Base-by-base conservation (phyloP, 176 grass and related monocot genomes). In the Thalia dealbata region DNA sequence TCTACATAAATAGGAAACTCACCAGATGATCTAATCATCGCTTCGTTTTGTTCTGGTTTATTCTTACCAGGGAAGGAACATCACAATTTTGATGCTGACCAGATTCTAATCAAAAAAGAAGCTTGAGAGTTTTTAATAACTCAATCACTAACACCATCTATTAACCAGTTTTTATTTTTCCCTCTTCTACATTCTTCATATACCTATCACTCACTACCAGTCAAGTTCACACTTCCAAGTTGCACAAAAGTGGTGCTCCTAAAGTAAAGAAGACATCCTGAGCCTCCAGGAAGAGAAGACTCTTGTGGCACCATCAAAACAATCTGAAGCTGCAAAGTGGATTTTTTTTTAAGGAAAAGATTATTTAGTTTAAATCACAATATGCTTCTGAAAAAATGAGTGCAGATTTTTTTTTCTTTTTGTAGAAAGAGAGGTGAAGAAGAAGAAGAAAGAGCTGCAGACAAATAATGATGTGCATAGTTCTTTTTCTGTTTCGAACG, bases 391-490 rank as follows among this genome's bases (percentile, higher is more conserved):
- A 73, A 41, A 28, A 73, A 21, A 50, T 35, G 71, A 35, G 19
- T 29, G 48, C 18, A 35, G 32, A 38, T 1, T 7, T 48, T 48
- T 50, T 50, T 41, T 21, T 67, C 41, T 67, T 67, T 16, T 42
- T 27, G 69, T 58, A 32, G 9, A 30, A 10, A 21, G 24, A 22
- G 45, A 73, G 35, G 15, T 14, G 7, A 25, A n/a, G 52, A 24
- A n/a, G 18, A 24, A n/a, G 18, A 38, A 38, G 32, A 38, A 38
- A 2, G 32, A 35, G 29, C 7, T 35, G 32, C 71, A 73, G 29
- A 73, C 52, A 44, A 44, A 73, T 73, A n/a, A 68, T 68, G 32
- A 45, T 56, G 27, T 73, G 50, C 52, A 73, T 58, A 73, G 71
- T 73, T 73, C 50, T 56, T 72, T 72, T 52, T 72, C 51, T 73